Conservation (phyloP, 2,329 filamentous ascomycete genomes). For the Diaporthe helianthi region DNA sequence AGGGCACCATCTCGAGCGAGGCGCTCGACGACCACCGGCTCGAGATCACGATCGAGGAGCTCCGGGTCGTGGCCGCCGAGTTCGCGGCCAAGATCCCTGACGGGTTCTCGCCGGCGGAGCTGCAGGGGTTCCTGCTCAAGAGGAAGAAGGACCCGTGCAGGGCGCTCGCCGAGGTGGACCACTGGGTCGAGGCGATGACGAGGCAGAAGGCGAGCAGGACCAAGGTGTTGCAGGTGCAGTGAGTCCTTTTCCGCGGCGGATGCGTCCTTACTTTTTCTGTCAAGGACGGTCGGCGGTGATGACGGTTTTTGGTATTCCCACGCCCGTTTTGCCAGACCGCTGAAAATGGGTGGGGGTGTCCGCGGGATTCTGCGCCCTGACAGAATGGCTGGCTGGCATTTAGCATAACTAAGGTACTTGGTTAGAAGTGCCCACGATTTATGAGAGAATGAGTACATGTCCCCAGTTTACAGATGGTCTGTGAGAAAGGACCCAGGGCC, state of each 20-base stretch:
- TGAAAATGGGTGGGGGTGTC: neutral
- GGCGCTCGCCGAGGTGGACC: slow-evolving; percentile 59
- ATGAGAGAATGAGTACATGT: slow-evolving; percentile 2
- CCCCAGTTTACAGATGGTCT: neutral
- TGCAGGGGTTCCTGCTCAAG: slow-evolving; percentile 70
- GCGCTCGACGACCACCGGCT: slow-evolving; percentile 31
- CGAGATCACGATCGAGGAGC: slow-evolving; percentile 47
- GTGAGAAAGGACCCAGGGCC: neutral
- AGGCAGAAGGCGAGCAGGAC: slow-evolving; percentile 58
- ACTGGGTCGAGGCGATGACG: slow-evolving; percentile 60
- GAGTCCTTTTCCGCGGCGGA: too few relatives aligned
- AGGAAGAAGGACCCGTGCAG: slow-evolving; percentile 64
- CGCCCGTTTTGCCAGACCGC: neutral
- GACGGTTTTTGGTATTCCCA: neutral
- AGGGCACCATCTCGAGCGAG: slow-evolving; percentile 23
- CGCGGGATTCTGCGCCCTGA: neutral
- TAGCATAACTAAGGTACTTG: too few relatives aligned
- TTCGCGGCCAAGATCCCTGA: slow-evolving; percentile 63
- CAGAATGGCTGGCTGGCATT: neutral
- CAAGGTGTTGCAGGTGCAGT: slow-evolving; percentile 59
- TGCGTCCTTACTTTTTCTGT: neutral
- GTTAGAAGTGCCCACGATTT: neutral
- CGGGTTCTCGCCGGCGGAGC: slow-evolving; percentile 66
- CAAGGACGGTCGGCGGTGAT: neutral
- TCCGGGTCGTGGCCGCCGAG: slow-evolving; percentile 51